Evolutionary conservation across 2,329 filamentous ascomycete genomes (phyloP), one percentile per base, ranked within the genome.

Genomic region (Fusarium abutilonis): DNA sequence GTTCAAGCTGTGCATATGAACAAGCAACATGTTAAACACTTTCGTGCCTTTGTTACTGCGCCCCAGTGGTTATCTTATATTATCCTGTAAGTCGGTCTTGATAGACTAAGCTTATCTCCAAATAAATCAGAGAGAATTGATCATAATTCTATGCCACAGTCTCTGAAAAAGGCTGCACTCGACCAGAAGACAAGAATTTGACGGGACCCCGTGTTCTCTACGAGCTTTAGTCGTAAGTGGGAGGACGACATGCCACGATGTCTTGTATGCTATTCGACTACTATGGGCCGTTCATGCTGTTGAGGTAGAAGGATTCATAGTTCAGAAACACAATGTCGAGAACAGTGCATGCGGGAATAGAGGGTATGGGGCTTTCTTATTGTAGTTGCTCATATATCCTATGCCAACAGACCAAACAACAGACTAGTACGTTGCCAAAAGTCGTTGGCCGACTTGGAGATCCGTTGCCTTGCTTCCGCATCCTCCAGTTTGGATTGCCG

Each of bases 401-500:
- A 82, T 65, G 81, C 82, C 63, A 97, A 77, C 53, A 96, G 78
- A 3, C 90, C 92, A 77, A 97, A 97, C 23, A 97, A 75, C 62
- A 97, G 76, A 73, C 85, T 89, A 10, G 91, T 95, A 70, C 90
- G 86, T 78, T 89, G 91, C 87, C 91, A 95, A 74, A 95, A 96
- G 47, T 93, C 91, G 41, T 82, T 79, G 6, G 91, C 86, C 14
- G 82, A 79, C 74, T 89, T 90, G 65, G 72, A 75, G 34, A 96
- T 74, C 60, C 85, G 85, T 40, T 82, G 75, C 14, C 77, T 78
- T 6, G 75, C 77, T 10, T 79, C 74, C 26, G 83, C 79, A 4
- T 83, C 72, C 1, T 82, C 82, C 7, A 89, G 69, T 3, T 80
- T 82, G 1, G 79, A 78, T 36, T 76, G 79, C 34, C 77, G 67